Evolutionary conservation across 208 protist species (phyloP).

Genomic region (Leptomonas pyrrhocoris): DNA sequence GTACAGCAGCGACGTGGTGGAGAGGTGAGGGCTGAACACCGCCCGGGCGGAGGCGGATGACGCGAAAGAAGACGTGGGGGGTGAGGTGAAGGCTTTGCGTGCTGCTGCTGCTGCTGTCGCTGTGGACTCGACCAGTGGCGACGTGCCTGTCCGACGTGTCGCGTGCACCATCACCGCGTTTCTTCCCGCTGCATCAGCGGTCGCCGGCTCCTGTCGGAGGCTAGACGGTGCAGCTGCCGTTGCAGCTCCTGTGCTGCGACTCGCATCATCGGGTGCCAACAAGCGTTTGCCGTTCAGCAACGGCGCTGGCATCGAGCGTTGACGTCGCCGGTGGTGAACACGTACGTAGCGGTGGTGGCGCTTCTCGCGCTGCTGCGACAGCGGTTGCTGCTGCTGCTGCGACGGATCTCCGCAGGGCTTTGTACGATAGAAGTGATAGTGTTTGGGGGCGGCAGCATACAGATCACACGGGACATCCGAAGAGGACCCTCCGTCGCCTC

Average conservation of each 20-base stretch:
- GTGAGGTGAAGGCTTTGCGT: background rate
- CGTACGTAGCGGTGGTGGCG: slow-evolving; percentile 38
- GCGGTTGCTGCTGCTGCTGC: background rate
- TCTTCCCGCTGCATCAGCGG: background rate
- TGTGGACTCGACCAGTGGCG: no score
- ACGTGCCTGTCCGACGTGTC: no score
- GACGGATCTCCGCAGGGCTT: background rate
- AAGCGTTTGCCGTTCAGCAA: background rate
- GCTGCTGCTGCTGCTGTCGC: slow-evolving; percentile 2
- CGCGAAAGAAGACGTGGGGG: background rate
- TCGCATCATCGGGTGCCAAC: background rate
- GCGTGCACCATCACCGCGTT: background rate
- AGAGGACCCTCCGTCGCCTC: background rate
- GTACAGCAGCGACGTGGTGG: slow-evolving; percentile 46
- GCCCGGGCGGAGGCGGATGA: background rate
- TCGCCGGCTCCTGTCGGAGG: background rate
- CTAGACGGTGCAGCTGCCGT: background rate
- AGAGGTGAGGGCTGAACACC: slow-evolving; percentile 36
- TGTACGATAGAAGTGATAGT: slow-evolving; percentile 27
- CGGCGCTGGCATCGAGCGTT: background rate
- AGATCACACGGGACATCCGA: slow-evolving; percentile 10
- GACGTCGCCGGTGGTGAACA: slow-evolving; percentile 31
- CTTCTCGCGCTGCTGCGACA: slow-evolving; percentile 16
- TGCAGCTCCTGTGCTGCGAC: no score
- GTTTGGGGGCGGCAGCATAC: slow-evolving; percentile 24